Evolutionary conservation across 2,329 filamentous ascomycete species (phyloP), one percentile per base, ranked within the genome.

Genomic region (Juglanconis oblonga): DNA sequence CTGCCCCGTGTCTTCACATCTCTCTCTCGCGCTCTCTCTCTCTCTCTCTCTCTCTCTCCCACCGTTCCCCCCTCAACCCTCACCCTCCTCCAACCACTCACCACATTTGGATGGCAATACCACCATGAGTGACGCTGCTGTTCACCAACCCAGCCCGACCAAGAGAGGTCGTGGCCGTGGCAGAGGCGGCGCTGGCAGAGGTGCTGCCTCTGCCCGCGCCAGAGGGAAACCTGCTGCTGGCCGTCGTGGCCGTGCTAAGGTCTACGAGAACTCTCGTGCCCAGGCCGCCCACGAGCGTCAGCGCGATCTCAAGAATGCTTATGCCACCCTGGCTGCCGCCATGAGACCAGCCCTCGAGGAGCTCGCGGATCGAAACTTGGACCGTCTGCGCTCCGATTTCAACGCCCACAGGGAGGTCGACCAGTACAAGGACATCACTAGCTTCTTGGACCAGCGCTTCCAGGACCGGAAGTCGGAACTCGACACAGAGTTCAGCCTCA

Each of bases 291-390:
- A 84, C 65, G 83, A 86, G 70, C 85, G 88, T 57, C 84, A 87
- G 69, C 80, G 87, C 65, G 82, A 88, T 66, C 77, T 91, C 67
- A 88, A 88, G 71, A 84, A 85, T 58, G 79, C 79, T 31, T 91
- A 85, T 72, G 80, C 84, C n/a, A 77, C 81, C 60, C 81, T 91
- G 55, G 81, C 85, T 61, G 81, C 84, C 66, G 79, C 82, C 35
- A 73, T 89, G 66, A 90, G 88, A 71, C 83, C 84, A 14, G 80
- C 86, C 9, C 76, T 90, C 13, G 84, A 86, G 61, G 87, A 90
- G 68, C 77, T 91, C 24, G 86, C 86, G 17, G 82, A 85, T 56
- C 80, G 85, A 38, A 81, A 77, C 55, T 73, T 88, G 60, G 82
- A 85, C 52, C 78, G 81, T 61, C 73, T 90, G 61, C 77, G 85